phyloP scores from a whole-genome alignment of 345 rosid genomes.

The Isatis tinctoria region DNA sequence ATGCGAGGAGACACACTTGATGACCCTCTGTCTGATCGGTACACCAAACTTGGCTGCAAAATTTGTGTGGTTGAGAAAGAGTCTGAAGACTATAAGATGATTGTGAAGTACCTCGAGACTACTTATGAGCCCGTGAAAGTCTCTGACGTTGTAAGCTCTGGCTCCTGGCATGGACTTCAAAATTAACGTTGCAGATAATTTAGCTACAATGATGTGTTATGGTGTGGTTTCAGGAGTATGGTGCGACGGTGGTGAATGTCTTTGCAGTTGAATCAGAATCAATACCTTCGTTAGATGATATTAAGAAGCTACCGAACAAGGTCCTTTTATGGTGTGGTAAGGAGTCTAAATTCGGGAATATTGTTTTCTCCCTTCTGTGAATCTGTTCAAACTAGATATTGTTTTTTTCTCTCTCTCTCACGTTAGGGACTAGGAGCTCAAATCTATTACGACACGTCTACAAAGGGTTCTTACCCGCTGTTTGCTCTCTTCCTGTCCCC shows the following conservation, averaged over 20 bases:
- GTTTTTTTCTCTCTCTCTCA: background rate
- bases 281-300: slow-evolving; percentile 56
- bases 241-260: slow-evolving; percentile 53
- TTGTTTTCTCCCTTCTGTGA: background rate
- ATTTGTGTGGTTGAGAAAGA: slow-evolving; percentile 51
- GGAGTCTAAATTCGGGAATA: background rate
- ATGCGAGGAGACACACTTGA: slow-evolving; percentile 64
- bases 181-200: background rate
- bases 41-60: slow-evolving; percentile 55
- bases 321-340: slow-evolving; percentile 83
- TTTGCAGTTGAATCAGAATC: slow-evolving; percentile 54
- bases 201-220: background rate
- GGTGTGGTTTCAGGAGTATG: slow-evolving; percentile 47
- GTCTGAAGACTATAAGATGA: slow-evolving; percentile 73
- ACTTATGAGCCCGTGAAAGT: slow-evolving; percentile 74
- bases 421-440: slow-evolving; percentile 53
- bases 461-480: slow-evolving; percentile 67
- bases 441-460: slow-evolving; percentile 61
- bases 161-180: background rate
- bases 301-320: slow-evolving; percentile 61
- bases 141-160: slow-evolving; percentile 48
- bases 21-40: slow-evolving; percentile 61
- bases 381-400: background rate
- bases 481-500: slow-evolving; percentile 68
- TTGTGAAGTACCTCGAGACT: slow-evolving; percentile 54